phyloP scores from a whole-genome alignment of 495 filamentous ascomycete species.

The Cryomyces minteri region DNA sequence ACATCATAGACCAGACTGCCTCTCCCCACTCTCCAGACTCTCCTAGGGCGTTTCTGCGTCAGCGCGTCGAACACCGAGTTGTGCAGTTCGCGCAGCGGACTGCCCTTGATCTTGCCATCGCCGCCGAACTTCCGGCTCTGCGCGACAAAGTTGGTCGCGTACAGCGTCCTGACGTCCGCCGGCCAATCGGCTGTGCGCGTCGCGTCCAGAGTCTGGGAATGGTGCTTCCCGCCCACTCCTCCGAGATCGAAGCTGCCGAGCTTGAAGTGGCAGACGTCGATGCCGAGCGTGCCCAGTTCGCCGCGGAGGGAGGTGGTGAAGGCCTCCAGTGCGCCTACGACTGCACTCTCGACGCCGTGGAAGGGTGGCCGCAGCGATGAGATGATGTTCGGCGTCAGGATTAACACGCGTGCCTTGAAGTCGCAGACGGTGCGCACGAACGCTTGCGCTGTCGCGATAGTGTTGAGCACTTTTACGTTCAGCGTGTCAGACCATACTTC shows the following conservation, averaged over 20 bases:
- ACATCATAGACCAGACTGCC: constrained; percentile 71
- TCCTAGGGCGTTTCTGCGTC: constrained; percentile 30
- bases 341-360: constrained; percentile 63
- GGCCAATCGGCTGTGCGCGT: constrained; percentile 6
- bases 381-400: constrained; percentile 74
- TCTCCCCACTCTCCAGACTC: constrained; percentile 55
- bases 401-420: constrained; percentile 36
- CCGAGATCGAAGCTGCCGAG: constrained; percentile 70
- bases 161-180: constrained; percentile 7
- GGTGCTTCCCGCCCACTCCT: constrained; percentile 18
- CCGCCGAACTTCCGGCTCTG: constrained; percentile 25
- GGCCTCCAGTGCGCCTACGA: constrained; percentile 60
- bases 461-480: constrained; percentile 82
- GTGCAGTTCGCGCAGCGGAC: constrained; percentile 55
- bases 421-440: constrained; percentile 67
- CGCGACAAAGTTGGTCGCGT: constrained; percentile 32
- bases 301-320: constrained; percentile 57
- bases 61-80: constrained; percentile 75
- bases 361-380: constrained; percentile 67
- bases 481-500: constrained; percentile 73
- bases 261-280: constrained; percentile 66
- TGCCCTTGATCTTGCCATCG: constrained; percentile 32
- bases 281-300: constrained; percentile 52
- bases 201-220: constrained; percentile 12
- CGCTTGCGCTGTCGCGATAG: constrained; percentile 67